Base-by-base conservation (phyloP, 441 rosid genomes). In the Gossypium davidsonii region DNA sequence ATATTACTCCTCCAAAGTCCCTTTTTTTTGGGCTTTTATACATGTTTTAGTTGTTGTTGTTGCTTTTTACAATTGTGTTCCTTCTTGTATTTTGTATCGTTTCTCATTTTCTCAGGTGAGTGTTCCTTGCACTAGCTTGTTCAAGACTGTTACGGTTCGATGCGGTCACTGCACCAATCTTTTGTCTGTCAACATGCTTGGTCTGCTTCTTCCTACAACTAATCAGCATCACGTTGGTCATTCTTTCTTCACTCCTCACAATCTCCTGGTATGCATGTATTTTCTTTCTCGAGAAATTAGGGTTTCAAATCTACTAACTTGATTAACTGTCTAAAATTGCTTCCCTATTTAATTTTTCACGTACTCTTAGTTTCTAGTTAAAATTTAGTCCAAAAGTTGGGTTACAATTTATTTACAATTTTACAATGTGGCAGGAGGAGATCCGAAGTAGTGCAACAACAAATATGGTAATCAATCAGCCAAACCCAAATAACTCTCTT, bases 131-230 rank as follows among this genome's bases (percentile, higher is more conserved):
- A 75, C 92, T 28, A 94, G 95, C 85, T 84, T 94, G 90, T 90
- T 87, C 90, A 93, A 91, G 94, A 89, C 89, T 26, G 97, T 93
- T 15, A 88, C 98, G 6, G 94, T 94, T 70, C 91, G 98, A 79
- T 94, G 97, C 74, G 98, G 97, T 60, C 96, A 91, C 86, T 94
- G 98, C 85, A 86, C 90, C 84, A 91, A 87, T 70, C 94, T 94
- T 56, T 79, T 91, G 67, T 85, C 94, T 0, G 96, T 85, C 70
- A 91, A 82, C 84, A 90, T 84, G 93, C 84, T 91, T 21, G 73
- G 87, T 70, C 79, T 80, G 75, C 76, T 88, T 23, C 84, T 89
- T 60, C 91, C 96, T 46, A 74, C 96, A 2, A 73, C 96, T n/a
- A 91, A 91, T 79, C 96, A 91, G 87, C 85, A 86, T 74, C 95